phyloP scores from a whole-genome alignment of 331 rosid genomes.

The Spiraea crenata region DNA sequence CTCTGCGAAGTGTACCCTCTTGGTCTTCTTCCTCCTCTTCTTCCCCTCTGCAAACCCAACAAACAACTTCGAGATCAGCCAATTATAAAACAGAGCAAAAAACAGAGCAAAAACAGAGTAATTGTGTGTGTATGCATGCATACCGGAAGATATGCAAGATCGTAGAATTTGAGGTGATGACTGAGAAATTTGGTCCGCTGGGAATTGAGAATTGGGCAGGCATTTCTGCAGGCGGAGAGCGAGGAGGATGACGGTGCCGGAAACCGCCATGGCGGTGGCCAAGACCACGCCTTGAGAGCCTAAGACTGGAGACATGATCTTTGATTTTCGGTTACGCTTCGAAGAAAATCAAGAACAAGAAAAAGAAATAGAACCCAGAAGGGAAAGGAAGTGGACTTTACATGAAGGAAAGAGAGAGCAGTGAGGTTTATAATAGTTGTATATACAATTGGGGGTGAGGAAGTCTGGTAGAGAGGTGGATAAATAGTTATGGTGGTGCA shows the following conservation, averaged over 20 bases:
- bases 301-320: constrained; percentile 52
- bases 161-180: constrained; percentile 51
- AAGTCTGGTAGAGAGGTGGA: constrained; percentile 5
- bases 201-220: constrained; percentile 41
- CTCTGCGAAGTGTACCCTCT: constrained; percentile 72
- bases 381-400: constrained; percentile 9
- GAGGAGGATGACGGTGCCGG: constrained; percentile 87
- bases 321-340: not conserved
- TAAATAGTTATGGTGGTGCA: constrained; percentile 16
- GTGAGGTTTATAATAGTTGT: not conserved
- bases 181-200: constrained; percentile 26
- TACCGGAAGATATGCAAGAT: constrained; percentile 81
- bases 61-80: constrained; percentile 2
- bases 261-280: constrained; percentile 92
- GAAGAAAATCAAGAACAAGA: not conserved
- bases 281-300: constrained; percentile 72
- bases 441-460: not conserved
- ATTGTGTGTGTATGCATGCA: not conserved
- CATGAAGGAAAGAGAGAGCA: not conserved
- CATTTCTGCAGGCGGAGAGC: constrained; percentile 68
- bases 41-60: constrained; percentile 41
- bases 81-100: not conserved
- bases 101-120: not conserved
- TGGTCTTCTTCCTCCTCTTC: constrained; percentile 51
- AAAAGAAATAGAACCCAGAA: not conserved